These are phyloP conservation scores for Talaromyces nanjingensis DNA, from an alignment of 495 filamentous ascomycete species.

Conservation along the genomic window DNA sequence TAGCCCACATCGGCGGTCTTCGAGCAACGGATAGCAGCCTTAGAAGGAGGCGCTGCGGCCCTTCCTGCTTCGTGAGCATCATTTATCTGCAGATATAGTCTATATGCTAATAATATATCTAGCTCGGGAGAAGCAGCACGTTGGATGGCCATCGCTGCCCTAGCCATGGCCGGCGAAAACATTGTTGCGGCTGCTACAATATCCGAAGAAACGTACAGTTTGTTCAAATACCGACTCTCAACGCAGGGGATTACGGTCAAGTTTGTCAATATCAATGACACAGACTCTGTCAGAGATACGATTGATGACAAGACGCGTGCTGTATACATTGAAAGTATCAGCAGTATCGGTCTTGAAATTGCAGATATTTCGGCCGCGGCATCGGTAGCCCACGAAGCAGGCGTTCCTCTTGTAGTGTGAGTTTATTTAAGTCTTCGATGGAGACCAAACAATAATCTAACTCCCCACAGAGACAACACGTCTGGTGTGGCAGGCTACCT, in stretches of 20 bases:
- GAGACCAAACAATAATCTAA: neutral
- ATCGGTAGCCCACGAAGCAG: constrained; percentile 69
- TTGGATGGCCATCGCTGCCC: constrained; percentile 82
- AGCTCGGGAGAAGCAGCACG: constrained; percentile 80
- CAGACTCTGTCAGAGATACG: constrained; percentile 69
- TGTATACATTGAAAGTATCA: constrained; percentile 90
- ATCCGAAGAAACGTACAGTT: constrained; percentile 97
- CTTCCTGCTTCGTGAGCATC: constrained; percentile 62
- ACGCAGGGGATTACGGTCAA: constrained; percentile 84
- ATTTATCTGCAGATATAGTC: neutral
- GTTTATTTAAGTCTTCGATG: neutral
- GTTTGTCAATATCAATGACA: constrained; percentile 77
- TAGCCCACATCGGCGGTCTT: constrained; percentile 95
- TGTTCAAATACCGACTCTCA: constrained; percentile 87
- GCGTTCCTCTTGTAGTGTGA: constrained; percentile 77
- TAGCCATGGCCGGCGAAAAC: constrained; percentile 85
- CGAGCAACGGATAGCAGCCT: constrained; percentile 91
- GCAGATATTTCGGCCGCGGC: constrained; percentile 81
- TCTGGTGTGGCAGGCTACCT: constrained; percentile 97
- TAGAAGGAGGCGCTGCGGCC: constrained; percentile 90
- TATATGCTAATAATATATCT: neutral
- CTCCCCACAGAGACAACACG: constrained; percentile 63
- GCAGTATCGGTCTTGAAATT: constrained; percentile 92
- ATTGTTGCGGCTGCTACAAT: constrained; percentile 88
- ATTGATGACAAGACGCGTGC: constrained; percentile 96